A percentile compares a stretch with the other conserved stretches of the same genome.
phyloP scores from a whole-genome alignment of 176 grass and related monocot species.

The Chloris gayana region DNA sequence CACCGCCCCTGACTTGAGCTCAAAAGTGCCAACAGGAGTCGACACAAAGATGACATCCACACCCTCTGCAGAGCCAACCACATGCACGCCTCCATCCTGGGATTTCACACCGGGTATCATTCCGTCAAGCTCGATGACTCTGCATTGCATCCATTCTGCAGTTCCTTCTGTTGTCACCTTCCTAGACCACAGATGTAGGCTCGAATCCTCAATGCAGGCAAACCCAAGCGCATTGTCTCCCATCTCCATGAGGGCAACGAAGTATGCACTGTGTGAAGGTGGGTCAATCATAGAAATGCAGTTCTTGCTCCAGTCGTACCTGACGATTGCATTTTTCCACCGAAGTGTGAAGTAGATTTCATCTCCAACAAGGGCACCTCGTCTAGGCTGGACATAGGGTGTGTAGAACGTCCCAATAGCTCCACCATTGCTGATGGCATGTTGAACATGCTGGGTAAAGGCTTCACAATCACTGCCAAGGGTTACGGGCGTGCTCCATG shows the following conservation, averaged over 20 bases:
- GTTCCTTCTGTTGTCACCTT: not conserved
- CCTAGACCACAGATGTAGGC: not conserved
- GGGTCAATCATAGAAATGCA: not conserved
- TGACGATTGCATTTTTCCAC: not conserved
- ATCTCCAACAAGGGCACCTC: not conserved
- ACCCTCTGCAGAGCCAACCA: not conserved
- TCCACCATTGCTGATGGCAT: not conserved
- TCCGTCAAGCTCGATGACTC: not conserved
- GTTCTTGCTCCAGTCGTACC: not conserved
- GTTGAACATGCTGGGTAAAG: not conserved
- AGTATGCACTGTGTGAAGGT: not conserved
- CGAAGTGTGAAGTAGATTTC: not conserved
- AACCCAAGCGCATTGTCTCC: not conserved
- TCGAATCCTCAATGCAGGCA: not conserved
- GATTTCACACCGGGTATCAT: not conserved
- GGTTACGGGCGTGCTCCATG: not conserved
- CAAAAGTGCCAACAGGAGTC: not conserved
- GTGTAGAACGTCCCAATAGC: not conserved
- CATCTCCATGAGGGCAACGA: not conserved
- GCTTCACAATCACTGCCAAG: not conserved
- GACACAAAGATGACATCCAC: not conserved
- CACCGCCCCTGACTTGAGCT: not conserved
- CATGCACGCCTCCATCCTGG: accelerated
- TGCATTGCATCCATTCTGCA: not conserved
- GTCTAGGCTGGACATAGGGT: not conserved